Conservation (phyloP, 148 eudicot genomes). For the Silene uniflora region DNA sequence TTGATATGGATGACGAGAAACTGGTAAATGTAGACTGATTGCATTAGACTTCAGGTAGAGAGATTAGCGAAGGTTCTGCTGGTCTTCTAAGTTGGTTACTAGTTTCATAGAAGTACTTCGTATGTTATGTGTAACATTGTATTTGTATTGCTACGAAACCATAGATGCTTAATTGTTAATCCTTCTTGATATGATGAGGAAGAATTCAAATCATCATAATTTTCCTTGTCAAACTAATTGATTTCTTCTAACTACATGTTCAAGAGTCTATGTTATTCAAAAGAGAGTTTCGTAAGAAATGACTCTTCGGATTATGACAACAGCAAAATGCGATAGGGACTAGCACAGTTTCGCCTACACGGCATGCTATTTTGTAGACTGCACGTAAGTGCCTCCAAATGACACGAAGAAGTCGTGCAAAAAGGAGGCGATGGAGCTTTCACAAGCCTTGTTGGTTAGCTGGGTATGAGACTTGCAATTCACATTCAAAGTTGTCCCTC, state of each 20-base stretch:
- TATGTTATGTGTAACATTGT: neutral
- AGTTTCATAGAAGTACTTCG: too few relatives aligned
- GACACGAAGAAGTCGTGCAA: neutral
- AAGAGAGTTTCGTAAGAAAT: too few relatives aligned
- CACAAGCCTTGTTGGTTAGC: neutral
- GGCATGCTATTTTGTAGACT: neutral
- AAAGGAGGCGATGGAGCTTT: neutral
- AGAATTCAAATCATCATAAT: too few relatives aligned
- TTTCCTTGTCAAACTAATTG: too few relatives aligned
- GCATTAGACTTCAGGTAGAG: neutral
- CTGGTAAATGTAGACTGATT: constrained; percentile 55
- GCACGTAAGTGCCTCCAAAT: neutral
- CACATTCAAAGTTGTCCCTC: neutral
- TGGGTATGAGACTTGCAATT: neutral
- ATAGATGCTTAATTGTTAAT: too few relatives aligned
- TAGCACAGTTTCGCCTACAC: neutral
- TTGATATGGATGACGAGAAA: constrained; percentile 92
- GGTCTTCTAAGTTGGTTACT: neutral
- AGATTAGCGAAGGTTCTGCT: neutral
- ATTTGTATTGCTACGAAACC: too few relatives aligned
- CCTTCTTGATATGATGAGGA: too few relatives aligned
- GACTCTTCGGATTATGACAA: too few relatives aligned
- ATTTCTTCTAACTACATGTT: too few relatives aligned
- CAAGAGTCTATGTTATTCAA: too few relatives aligned
- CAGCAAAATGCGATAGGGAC: too few relatives aligned